phyloP scores from a whole-genome alignment of 441 rosid species.

The Omphalea diandra region DNA sequence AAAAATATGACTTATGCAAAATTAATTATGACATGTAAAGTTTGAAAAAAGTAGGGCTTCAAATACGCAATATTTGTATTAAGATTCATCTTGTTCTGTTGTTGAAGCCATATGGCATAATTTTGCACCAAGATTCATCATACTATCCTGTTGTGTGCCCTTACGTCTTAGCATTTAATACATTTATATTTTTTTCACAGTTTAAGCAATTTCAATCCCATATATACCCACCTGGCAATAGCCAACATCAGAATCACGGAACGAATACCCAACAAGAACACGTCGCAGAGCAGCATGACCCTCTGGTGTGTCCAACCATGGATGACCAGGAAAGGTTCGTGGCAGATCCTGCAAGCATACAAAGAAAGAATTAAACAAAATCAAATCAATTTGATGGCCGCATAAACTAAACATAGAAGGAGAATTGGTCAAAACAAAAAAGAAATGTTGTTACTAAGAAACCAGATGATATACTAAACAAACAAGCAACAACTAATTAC shows the following conservation, averaged over 20 bases:
- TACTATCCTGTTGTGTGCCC: not conserved
- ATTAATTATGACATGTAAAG: not conserved
- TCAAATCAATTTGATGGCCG: not conserved
- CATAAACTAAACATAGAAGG: not conserved
- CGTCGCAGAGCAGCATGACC: constrained; percentile 92
- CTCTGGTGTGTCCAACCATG: constrained; percentile 97
- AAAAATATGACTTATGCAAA: not conserved
- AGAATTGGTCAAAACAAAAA: too few relatives aligned
- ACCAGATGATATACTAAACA: too few relatives aligned
- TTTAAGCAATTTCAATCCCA: not conserved
- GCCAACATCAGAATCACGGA: constrained; percentile 98
- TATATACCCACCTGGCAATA: constrained; percentile 78
- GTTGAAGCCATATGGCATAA: too few relatives aligned
- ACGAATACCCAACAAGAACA: constrained; percentile 93
- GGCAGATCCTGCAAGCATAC: constrained; percentile 74
- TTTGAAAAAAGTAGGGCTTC: not conserved
- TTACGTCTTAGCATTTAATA: not conserved
- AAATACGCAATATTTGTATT: not conserved
- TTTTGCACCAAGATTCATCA: not conserved
- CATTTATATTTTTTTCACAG: not conserved
- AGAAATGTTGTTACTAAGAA: not conserved
- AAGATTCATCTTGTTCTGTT: constrained; percentile 5
- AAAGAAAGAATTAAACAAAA: constrained; percentile 3
- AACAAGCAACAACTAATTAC: not conserved
- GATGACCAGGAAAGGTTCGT: constrained; percentile 95